Conservation (phyloP, 1,139 yeast genomes). For the Nadsonia commutata region DNA sequence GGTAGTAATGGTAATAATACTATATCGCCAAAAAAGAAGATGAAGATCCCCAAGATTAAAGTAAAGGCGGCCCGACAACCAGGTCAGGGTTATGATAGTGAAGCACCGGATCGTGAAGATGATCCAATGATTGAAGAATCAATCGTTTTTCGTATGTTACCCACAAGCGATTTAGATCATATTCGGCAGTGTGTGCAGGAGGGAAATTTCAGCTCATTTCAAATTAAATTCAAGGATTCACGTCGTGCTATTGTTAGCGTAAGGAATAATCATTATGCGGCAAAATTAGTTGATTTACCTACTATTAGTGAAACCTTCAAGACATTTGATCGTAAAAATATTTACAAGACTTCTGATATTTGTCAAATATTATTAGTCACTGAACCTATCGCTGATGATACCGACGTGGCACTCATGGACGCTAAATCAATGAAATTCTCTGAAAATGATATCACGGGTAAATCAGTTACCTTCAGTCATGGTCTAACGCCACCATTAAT, state of each 20-base stretch:
- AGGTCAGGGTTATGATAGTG: constrained; percentile 94
- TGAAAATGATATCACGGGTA: constrained; percentile 14
- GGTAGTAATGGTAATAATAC: not conserved
- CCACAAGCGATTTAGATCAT: constrained; percentile 65
- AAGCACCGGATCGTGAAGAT: constrained; percentile 90
- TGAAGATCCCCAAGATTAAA: constrained; percentile 45
- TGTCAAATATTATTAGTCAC: constrained; percentile 76
- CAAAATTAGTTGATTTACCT: constrained; percentile 79
- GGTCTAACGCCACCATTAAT: constrained; percentile 73
- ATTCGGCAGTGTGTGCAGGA: constrained; percentile 68
- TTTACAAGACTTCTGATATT: constrained; percentile 75
- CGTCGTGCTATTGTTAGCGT: constrained; percentile 56
- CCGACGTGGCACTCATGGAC: constrained; percentile 33
- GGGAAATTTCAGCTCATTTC: constrained; percentile 63
- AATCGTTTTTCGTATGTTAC: constrained; percentile 59
- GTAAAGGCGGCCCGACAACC: constrained; percentile 77
- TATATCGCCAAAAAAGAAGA: constrained; percentile 13
- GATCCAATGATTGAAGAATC: constrained; percentile 90
- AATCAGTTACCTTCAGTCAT: constrained; percentile 44
- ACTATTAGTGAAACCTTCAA: constrained; percentile 79
- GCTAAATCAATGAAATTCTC: constrained; percentile 8
- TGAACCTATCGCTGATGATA: constrained; percentile 41
- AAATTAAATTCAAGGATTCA: constrained; percentile 68
- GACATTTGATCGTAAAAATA: constrained; percentile 77
- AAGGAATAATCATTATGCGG: constrained; percentile 54